A percentile compares a stretch with the other conserved stretches of the same genome.
Evolutionary conservation across 2,329 filamentous ascomycete genomes (phyloP).

Genomic region (Periconia sp.): DNA sequence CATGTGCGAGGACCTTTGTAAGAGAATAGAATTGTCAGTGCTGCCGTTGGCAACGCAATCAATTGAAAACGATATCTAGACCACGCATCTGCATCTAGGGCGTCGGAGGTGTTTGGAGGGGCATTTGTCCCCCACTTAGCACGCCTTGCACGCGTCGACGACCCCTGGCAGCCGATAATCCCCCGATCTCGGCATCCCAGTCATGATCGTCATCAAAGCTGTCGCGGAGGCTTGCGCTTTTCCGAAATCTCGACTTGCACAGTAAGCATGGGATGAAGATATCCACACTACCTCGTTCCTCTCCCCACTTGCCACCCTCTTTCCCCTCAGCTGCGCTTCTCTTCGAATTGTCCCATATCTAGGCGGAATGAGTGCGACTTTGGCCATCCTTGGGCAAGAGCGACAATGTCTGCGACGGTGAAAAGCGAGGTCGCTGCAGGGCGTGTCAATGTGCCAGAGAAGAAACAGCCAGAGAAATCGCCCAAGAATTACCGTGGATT

Average conservation of each 20-base stretch:
- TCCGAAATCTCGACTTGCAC: slow-evolving; percentile 22
- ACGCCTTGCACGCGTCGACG: not conserved
- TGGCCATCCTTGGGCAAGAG: slow-evolving; percentile 6
- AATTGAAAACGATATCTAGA: too few relatives aligned
- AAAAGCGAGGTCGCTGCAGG: slow-evolving; percentile 36
- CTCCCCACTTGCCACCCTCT: not conserved
- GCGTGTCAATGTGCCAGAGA: slow-evolving; percentile 34
- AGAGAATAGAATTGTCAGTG: not conserved
- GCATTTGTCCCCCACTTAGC: too few relatives aligned
- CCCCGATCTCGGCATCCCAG: slow-evolving; percentile 33
- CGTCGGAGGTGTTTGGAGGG: too few relatives aligned
- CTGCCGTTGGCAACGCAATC: not conserved
- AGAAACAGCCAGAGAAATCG: slow-evolving; percentile 24
- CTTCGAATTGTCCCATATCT: not conserved
- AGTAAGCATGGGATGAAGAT: slow-evolving; percentile 11
- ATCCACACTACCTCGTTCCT: not conserved
- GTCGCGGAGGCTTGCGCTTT: slow-evolving; percentile 40
- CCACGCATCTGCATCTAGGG: too few relatives aligned
- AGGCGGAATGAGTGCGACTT: slow-evolving; percentile 8
- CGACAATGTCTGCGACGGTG: slow-evolving; percentile 42
- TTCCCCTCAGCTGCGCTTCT: not conserved
- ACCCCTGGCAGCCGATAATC: slow-evolving; percentile 5
- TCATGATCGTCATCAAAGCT: slow-evolving; percentile 39
- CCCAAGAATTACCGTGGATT: slow-evolving; percentile 87
- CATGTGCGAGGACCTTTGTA: too few relatives aligned